Evolutionary conservation across 495 filamentous ascomycete genomes (phyloP), one percentile per base, ranked within the genome.

Genomic region (Entonaema liquescens): DNA sequence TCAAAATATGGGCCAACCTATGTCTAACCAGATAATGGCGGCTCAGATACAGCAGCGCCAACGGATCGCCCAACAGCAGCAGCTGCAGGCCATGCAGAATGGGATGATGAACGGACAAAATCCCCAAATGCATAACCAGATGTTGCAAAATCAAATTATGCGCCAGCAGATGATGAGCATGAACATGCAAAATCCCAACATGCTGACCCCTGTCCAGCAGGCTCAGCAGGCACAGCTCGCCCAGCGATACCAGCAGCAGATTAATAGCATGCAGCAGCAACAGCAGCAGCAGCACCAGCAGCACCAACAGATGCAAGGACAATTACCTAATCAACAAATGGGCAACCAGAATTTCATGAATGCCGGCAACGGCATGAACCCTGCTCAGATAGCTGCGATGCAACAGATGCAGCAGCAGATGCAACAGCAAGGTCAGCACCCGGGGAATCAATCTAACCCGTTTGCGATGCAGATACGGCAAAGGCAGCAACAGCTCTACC

Each of bases 41-140:
- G 70, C 76, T 17, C 70, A 86, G 79, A 76, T 86, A 28, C 86
- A 89, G 71, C 88, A 88, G 52, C 87, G 71, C 15, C 74, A 68
- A 53, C 65, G 65, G 5, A 73, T 81, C n/a, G 83, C 80, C n/a
- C 81, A 83, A 17, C 79, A 78, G 31, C 78, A 80, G 55, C 77
- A 79, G 26, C 69, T 82, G 59, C 60, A 74, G 8, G 74, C 72
- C 0, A 76, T 79, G 73, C 80, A 82, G 36, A 80, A 72, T 38
- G 59, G 71, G 21, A 80, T 82, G 76, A 79, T 82, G 71, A 76
- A 74, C 61, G 69, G 70, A 8, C 73, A 76, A 19, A 75, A 74
- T 19, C 67, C 73, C 9, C 66, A 77, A 33, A 65, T 77, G 68
- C 71, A 71, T 6, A 70, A 69, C 25, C 70, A 59, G 21, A 71